Evolutionary conservation across 2,329 filamentous ascomycete species (phyloP).

Genomic region (Penicillium sclerotiorum): DNA sequence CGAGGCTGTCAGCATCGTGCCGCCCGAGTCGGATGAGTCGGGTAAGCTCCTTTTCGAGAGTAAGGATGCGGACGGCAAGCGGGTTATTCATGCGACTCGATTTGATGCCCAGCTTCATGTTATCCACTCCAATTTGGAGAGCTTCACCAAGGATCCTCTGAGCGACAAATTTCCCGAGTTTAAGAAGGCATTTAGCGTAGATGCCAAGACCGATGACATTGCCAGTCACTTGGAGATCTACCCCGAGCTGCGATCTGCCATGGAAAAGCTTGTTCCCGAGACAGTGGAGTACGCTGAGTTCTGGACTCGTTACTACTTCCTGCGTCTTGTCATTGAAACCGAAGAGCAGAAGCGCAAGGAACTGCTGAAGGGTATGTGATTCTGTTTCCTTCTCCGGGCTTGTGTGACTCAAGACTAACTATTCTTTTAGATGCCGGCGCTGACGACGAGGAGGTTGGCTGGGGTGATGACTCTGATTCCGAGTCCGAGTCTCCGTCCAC

Average conservation of each 20-base stretch:
- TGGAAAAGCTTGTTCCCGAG: conserved; percentile 96
- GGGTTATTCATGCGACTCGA: conserved; percentile 90
- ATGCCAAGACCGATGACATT: conserved; percentile 82
- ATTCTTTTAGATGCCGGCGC: conserved; percentile 41
- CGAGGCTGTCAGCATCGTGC: conserved; percentile 86
- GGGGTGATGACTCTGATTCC: conserved; percentile 72
- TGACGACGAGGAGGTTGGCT: conserved; percentile 69
- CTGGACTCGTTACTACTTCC: conserved; percentile 94
- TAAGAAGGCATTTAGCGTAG: conserved; percentile 74
- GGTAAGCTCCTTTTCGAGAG: conserved; percentile 84
- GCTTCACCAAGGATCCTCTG: conserved; percentile 79
- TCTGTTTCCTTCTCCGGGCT: not conserved
- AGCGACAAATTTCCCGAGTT: conserved; percentile 75
- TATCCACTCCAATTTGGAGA: conserved; percentile 81
- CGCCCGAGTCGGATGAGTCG: conserved; percentile 60
- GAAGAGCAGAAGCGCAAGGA: conserved; percentile 88
- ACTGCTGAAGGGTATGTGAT: conserved; percentile 76
- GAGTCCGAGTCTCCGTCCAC: conserved; percentile 49
- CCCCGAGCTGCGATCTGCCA: conserved; percentile 78
- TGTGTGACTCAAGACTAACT: conserved; percentile 1
- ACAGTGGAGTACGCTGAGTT: conserved; percentile 86
- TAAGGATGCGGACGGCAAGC: conserved; percentile 83
- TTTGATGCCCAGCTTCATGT: conserved; percentile 96
- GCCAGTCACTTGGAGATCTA: conserved; percentile 81
- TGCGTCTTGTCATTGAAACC: conserved; percentile 88